Evolutionary conservation across 1,284 basidiomycete genomes (phyloP), one percentile per base, ranked within the genome.

Genomic region (Trametes hirsuta): DNA sequence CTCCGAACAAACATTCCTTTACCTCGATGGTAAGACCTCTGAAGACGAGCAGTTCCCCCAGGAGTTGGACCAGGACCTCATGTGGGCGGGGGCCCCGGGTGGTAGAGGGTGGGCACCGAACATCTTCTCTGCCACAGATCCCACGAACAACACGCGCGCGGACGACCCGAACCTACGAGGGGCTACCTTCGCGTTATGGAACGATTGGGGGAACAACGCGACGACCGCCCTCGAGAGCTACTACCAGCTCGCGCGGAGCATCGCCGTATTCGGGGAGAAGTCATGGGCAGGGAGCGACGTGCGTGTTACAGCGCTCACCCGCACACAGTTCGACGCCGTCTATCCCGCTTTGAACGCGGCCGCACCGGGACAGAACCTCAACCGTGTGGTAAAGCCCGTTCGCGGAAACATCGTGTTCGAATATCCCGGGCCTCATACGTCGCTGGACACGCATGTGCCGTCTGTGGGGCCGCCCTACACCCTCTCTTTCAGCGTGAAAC

Each of bases 381-480:
- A 71, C 44, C 64, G 71, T 22, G 66, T 67, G 46, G 68, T 72
- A 37, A 52, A 56, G 35, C 64, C 67, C 3, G 48, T 47, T 14
- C 40, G 55, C 21, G 67, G 66, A 4, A 58, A 66, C 34, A 49
- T 69, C 40, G 65, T 74, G 41, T 68, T 66, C 46, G 55, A 66
- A 24, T 68, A 66, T 25, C 40, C 63, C 1, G 57, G 59, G 8
- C 52, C 63, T 10, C 39, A 50, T 14, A 54, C 59, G 9, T 39
- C 71, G 0, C 64, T 74, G 24, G 40, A 55, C 47, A 79, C 78
- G 0, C 60, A 66, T 3, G 64, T 77, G 53, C 65, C 70, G 40
- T 79, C 79, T 6, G 75, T 81, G 8, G 79, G 79, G 11, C 79
- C 79, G 14, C 79, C 78, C 12, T 81, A 81, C 63, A 77, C 75